These are phyloP conservation scores for Picea engelmannii DNA, from an alignment of 83 land plant genomes.

Conservation along the genomic window DNA sequence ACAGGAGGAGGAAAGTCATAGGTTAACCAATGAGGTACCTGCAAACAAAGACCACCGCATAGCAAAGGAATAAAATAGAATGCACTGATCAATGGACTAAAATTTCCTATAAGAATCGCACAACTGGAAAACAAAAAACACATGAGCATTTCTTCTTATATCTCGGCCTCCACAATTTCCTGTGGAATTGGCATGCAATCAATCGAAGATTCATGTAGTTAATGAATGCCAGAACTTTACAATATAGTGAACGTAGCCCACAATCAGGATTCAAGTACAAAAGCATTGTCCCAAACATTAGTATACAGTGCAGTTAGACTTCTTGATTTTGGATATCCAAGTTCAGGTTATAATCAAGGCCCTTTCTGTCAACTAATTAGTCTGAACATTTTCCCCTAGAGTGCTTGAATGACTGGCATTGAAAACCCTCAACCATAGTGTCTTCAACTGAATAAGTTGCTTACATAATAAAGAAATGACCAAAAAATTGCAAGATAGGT, in stretches of 20 bases:
- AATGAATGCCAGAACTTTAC: background rate
- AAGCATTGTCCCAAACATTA: background rate
- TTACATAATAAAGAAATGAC: background rate
- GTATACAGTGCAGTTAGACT: too few relatives aligned
- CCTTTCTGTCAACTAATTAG: background rate
- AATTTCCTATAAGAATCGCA: background rate
- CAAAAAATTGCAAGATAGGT: background rate
- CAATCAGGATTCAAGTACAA: background rate
- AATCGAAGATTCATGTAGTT: background rate
- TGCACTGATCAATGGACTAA: background rate
- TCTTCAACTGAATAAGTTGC: background rate
- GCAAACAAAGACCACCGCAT: slow-evolving; percentile 15
- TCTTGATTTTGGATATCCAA: background rate
- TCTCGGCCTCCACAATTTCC: background rate
- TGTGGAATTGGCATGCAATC: background rate
- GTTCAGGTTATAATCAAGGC: background rate
- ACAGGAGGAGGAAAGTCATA: slow-evolving; percentile 98
- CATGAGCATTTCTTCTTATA: slow-evolving; percentile 3
- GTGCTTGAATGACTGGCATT: background rate
- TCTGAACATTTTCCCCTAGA: background rate
- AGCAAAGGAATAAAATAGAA: background rate
- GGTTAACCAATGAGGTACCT: slow-evolving; percentile 93
- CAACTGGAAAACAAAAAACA: background rate
- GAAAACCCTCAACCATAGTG: background rate
- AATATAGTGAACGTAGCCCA: background rate